Conservation (phyloP, 768 basidiomycete species). For the Russula compacta region DNA sequence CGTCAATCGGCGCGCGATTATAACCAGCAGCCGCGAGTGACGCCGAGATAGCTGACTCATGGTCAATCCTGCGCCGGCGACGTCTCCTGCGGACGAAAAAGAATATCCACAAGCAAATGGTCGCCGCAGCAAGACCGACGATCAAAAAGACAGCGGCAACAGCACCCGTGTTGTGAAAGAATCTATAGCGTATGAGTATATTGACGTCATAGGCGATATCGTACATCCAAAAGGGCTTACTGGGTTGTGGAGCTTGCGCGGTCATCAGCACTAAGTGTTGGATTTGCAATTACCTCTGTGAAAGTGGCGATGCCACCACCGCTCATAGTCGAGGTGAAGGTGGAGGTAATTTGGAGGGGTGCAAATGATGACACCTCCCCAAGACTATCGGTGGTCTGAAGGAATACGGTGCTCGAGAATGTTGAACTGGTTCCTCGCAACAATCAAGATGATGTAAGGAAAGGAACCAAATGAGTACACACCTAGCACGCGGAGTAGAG, state of each 20-base stretch:
- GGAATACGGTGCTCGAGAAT: slow-evolving; percentile 41
- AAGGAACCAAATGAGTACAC: slow-evolving; percentile 22
- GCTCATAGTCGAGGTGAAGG: slow-evolving; percentile 43
- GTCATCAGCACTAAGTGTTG: slow-evolving; percentile 52
- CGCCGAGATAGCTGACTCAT: slow-evolving; percentile 63
- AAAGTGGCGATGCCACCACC: slow-evolving; percentile 48
- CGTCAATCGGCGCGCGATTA: slow-evolving; percentile 54
- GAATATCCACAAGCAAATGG: slow-evolving; percentile 58
- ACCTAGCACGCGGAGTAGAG: slow-evolving; percentile 3
- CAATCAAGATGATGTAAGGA: slow-evolving; percentile 11
- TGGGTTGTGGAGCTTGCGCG: slow-evolving; percentile 33
- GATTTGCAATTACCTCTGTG: slow-evolving; percentile 60
- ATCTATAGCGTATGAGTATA: slow-evolving; percentile 36
- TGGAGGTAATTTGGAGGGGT: slow-evolving; percentile 49
- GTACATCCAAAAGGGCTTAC: slow-evolving; percentile 28
- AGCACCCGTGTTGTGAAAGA: slow-evolving; percentile 83
- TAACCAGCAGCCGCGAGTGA: slow-evolving; percentile 64
- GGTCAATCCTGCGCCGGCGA: slow-evolving; percentile 50
- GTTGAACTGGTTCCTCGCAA: slow-evolving; percentile 37
- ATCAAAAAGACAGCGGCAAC: slow-evolving; percentile 89
- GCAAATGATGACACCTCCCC: slow-evolving; percentile 42
- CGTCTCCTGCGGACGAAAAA: slow-evolving; percentile 63
- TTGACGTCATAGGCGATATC: neutral
- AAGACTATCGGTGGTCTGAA: slow-evolving; percentile 50
- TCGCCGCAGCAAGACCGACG: slow-evolving; percentile 71